Conservation (phyloP, 1,139 yeast species). For the Pichia cactophila region DNA sequence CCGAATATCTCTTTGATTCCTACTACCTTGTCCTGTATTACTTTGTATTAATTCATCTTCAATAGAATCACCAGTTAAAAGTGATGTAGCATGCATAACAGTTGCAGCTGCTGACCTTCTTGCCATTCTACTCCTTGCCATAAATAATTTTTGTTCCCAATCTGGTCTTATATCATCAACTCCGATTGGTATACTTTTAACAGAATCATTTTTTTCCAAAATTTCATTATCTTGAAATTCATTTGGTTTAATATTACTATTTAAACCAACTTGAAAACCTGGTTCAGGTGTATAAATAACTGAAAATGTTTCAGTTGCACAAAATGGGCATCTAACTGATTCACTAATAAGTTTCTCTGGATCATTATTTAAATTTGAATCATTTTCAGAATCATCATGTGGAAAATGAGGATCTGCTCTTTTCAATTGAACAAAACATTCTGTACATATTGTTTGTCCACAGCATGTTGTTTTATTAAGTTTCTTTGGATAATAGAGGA, state of each 20-base stretch:
- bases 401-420: slow-evolving; percentile 94
- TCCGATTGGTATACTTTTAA: slow-evolving; percentile 34
- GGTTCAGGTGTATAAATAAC: slow-evolving; percentile 58
- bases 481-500: slow-evolving; percentile 72
- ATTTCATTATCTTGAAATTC: slow-evolving; percentile 22
- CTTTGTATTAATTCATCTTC: background rate
- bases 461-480: slow-evolving; percentile 86
- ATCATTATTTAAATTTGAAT: slow-evolving; percentile 24
- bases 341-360: slow-evolving; percentile 73
- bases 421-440: slow-evolving; percentile 93
- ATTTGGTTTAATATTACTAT: slow-evolving; percentile 35
- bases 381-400: slow-evolving; percentile 44
- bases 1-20: background rate
- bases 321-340: slow-evolving; percentile 87
- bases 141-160: slow-evolving; percentile 70
- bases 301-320: slow-evolving; percentile 84
- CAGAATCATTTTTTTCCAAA: no score
- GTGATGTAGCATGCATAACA: slow-evolving; percentile 78
- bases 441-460: slow-evolving; percentile 88
- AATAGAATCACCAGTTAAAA: slow-evolving; percentile 46
- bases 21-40: slow-evolving; percentile 2
- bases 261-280: slow-evolving; percentile 46
- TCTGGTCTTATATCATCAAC: slow-evolving; percentile 84
- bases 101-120: slow-evolving; percentile 89
- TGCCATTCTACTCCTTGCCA: slow-evolving; percentile 72